Evolutionary conservation across 1,284 basidiomycete genomes (phyloP), one percentile per base, ranked within the genome.

Genomic region (Omphalotus olearius): DNA sequence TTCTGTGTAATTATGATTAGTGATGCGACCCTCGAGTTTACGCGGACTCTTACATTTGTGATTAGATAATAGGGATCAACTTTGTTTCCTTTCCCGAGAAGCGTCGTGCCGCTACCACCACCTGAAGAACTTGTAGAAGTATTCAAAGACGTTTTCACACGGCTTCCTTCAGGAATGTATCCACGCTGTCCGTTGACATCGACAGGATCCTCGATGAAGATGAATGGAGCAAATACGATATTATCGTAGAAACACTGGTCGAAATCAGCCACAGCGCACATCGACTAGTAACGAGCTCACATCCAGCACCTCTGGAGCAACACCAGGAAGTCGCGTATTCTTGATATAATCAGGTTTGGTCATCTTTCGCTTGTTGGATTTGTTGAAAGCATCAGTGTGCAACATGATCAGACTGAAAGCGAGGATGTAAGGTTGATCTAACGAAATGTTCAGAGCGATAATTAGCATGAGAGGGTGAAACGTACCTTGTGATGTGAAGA

Each of bases 401-500:
- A 99, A 76, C 94, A 99, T 98, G 66, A 99, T 97, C 62, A 99
- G 75, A 60, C 96, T 98, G 70, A 99, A 99, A 11, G 96, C 92
- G 39, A 99, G 75, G 43, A 99, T 91, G 70, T 99, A 99, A 4
- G 95, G 89, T 63, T 97, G 92, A 64, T 98, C 95, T 93, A 56
- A 26, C 23, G 23, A 44, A 14, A 51, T 52, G 6, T 10, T 50
- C 43, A 36, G 28, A 30, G 7, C 44, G 49, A 40, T 46, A 40
- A 26, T 43, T 23, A 45, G 43, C 20, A 39, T 18, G 23, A 41
- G 33, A 14, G 46, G 30, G 43, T 14, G 20, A 20, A 49, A 57
- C 75, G 54, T 61, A 90, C 93, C 93, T 64, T 86, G 79, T 23
- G 85, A 82, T 4, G 73, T 73, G 64, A 96, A 98, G 36, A 98